Percentiles rank a stretch among this genome's conserved stretches.
Evolutionary conservation across 129 eudicot species (phyloP).

Genomic region (Chrysanthemum seticuspe): DNA sequence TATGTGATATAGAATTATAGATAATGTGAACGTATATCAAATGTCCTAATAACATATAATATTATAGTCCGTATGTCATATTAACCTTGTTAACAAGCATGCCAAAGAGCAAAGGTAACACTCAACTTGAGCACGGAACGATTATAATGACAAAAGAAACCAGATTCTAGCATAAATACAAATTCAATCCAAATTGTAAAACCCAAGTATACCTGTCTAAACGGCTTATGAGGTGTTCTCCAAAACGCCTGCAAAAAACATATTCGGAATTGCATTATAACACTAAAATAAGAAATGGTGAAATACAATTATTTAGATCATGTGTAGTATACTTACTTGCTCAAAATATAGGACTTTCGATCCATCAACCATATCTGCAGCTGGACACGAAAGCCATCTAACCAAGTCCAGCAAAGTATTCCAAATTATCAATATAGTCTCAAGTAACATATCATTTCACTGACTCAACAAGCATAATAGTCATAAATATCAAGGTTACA

Average conservation of each 20-base stretch:
- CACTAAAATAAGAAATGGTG: neutral
- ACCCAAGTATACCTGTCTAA: conserved; percentile 66
- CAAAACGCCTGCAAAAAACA: conserved; percentile 76
- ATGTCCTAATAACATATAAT: neutral
- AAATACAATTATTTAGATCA: neutral
- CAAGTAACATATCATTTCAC: neutral
- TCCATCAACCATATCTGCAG: conserved; percentile 96
- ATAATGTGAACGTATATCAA: neutral
- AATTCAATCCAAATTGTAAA: neutral
- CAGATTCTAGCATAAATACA: conserved; percentile 2
- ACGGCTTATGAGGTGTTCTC: conserved; percentile 98
- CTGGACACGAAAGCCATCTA: conserved; percentile 93
- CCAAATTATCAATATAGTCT: conserved; percentile 6
- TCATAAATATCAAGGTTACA: too few species aligned
- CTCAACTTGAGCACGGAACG: neutral
- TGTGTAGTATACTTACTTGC: conserved; percentile 50
- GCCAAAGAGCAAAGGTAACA: neutral
- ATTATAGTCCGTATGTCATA: neutral
- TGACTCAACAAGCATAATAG: too few species aligned
- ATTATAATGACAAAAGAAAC: conserved; percentile 11
- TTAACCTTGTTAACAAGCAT: conserved; percentile 4
- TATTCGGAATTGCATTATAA: conserved; percentile 3
- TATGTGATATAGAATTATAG: too few species aligned
- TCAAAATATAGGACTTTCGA: conserved; percentile 82
- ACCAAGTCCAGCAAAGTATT: conserved; percentile 14